Conservation (phyloP, 2,329 filamentous ascomycete genomes). For the Tolypocladium endophyticum region DNA sequence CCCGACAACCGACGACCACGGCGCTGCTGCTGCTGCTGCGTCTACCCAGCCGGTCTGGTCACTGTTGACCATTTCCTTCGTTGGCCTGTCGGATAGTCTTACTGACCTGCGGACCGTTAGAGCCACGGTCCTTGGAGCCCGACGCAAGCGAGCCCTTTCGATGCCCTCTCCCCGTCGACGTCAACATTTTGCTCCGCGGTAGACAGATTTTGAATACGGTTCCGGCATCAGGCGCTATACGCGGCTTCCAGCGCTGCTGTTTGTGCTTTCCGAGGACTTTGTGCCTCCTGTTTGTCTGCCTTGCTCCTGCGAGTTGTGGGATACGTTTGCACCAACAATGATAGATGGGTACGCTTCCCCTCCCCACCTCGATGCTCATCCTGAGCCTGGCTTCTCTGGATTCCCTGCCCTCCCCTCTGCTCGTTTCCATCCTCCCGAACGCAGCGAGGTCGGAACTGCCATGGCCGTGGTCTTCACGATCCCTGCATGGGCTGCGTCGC, state of each 20-base stretch:
- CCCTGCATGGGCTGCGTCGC: conserved; percentile 1
- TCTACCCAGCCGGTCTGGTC: not conserved
- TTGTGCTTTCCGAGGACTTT: not conserved
- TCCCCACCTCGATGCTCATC: conserved; percentile 17
- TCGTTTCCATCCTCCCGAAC: not conserved
- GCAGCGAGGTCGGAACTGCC: not conserved
- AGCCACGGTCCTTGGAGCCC: conserved; percentile 10
- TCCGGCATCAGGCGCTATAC: not conserved
- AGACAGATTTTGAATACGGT: not conserved
- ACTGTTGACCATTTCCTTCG: not conserved
- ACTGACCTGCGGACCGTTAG: not conserved
- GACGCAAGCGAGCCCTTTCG: conserved; percentile 13
- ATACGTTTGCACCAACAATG: conserved; percentile 17
- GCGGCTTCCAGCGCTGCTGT: not conserved
- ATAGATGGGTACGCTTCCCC: conserved; percentile 31
- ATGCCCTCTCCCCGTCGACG: conserved; percentile 2
- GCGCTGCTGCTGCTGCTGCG: not conserved
- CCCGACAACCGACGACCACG: not conserved
- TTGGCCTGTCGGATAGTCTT: not conserved
- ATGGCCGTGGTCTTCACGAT: not conserved
- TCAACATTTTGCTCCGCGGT: not conserved
- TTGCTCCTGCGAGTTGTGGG: conserved; percentile 11
- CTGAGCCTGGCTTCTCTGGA: not conserved
- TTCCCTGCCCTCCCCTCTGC: conserved; percentile 3
- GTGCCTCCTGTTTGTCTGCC: conserved; percentile 1